Conservation (phyloP, 2,329 filamentous ascomycete genomes). For the Aureobasidium sp. region DNA sequence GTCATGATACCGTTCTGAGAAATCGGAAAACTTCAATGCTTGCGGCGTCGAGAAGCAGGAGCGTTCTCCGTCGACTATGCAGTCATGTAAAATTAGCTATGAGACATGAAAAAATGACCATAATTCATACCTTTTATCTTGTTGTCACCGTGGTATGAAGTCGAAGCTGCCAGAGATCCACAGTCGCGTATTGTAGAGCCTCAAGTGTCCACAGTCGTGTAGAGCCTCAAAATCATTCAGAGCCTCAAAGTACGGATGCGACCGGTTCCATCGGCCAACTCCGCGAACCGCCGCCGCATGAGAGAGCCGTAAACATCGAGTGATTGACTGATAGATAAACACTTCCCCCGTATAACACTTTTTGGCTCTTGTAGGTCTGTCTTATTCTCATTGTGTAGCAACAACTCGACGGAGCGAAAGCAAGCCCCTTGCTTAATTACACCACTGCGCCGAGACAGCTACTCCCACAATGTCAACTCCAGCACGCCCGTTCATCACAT, state of each 20-base stretch:
- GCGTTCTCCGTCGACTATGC: neutral
- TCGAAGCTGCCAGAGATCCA: neutral
- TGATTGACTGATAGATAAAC: neutral
- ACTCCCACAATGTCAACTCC: constrained; percentile 12
- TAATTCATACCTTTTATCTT: neutral
- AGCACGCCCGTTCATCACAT: constrained; percentile 58
- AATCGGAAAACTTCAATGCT: neutral
- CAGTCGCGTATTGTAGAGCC: neutral
- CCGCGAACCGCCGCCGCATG: neutral
- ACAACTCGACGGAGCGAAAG: neutral
- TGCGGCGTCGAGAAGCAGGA: constrained; percentile 6
- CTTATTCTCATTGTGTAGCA: neutral
- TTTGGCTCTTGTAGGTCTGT: neutral
- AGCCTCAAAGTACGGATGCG: neutral
- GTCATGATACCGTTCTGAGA: constrained; percentile 3
- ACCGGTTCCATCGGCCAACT: neutral
- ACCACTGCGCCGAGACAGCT: neutral
- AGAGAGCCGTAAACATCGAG: neutral
- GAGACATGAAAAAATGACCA: constrained; percentile 7
- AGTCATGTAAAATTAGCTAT: constrained; percentile 7
- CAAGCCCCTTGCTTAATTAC: neutral
- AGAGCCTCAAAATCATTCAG: neutral
- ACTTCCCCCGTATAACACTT: neutral
- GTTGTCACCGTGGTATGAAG: neutral
- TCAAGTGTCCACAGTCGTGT: neutral